A percentile compares a stretch with the other conserved stretches of the same genome.
These are phyloP conservation scores for Pichia sp. DNA, from an alignment of 1,139 yeast species.

Conservation along the genomic window DNA sequence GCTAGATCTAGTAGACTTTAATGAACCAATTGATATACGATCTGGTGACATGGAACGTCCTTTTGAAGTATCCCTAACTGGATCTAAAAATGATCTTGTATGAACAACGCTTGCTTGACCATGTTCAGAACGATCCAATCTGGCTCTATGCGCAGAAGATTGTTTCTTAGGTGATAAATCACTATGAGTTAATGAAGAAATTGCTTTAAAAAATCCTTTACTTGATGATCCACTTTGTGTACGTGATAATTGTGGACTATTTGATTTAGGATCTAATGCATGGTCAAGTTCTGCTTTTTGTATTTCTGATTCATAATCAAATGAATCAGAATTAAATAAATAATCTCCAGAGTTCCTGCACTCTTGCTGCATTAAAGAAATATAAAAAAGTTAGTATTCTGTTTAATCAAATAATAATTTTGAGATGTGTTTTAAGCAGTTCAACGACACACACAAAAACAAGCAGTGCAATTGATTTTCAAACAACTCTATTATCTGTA, in stretches of 20 bases:
- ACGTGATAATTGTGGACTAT: neutral
- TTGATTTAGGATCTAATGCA: neutral
- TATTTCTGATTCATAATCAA: slow-evolving; percentile 6
- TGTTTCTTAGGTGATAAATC: slow-evolving; percentile 11
- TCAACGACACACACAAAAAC: neutral
- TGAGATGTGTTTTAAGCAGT: neutral
- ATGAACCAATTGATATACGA: slow-evolving; percentile 8
- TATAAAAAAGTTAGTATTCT: neutral
- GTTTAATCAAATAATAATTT: neutral
- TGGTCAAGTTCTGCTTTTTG: neutral
- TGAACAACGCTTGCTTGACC: slow-evolving; percentile 9
- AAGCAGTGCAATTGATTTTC: neutral
- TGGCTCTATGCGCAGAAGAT: slow-evolving; percentile 9
- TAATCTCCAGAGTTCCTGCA: slow-evolving; percentile 11
- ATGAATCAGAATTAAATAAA: slow-evolving; percentile 12
- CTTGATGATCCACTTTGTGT: neutral
- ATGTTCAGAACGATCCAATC: slow-evolving; percentile 6
- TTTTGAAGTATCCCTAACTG: slow-evolving; percentile 7
- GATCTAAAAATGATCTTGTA: slow-evolving; percentile 14
- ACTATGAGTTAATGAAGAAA: slow-evolving; percentile 7
- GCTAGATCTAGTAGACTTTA: slow-evolving; percentile 4
- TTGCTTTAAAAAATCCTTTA: slow-evolving; percentile 11
- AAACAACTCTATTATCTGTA: neutral
- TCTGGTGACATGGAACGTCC: slow-evolving; percentile 11
- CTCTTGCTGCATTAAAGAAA: slow-evolving; percentile 4